Evolutionary conservation across 2,329 filamentous ascomycete species (phyloP), one percentile per base, ranked within the genome.

Genomic region (Neofusicoccum kwambonambiense): DNA sequence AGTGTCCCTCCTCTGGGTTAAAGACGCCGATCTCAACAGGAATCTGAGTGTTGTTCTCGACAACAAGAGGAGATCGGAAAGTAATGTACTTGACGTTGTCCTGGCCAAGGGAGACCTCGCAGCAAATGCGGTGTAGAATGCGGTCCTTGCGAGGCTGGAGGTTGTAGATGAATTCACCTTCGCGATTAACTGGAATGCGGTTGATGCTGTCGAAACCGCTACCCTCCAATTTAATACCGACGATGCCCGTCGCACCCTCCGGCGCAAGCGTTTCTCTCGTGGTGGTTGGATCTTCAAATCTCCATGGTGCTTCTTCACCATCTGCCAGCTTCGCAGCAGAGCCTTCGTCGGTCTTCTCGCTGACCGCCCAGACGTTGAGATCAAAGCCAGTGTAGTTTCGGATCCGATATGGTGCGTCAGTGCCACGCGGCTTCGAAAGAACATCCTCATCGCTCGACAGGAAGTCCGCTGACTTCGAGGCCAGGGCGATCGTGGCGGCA

Each of bases 51-150:
- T 95, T 91, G 77, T 99, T 99, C 75, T 99, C 95, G 7, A 99
- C 88, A 0, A 97, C 80, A 1, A 99, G 81, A 0, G 95, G 95
- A 17, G 94, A 98, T 31, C 95, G 87, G 72, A 99, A 89, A 1
- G 93, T 99, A 73, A 99, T 96, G 75, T 96, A 96, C 80, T 99
- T 99, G 79, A 99, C 91, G 72, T 98, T 98, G 80, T 99, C 94
- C 0, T 87, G 81, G n/a, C 93, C 95, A 27, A 99, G 84, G 62
- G 87, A 92, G 62, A 99, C 90, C 65, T 99, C 95, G 0, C 98
- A 93, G 27, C 98, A 87, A 17, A 99, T 85, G 22, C 93, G 90
- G 76, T 99, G 96, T 68, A 94, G 84, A 2, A 97, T 85, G 65
- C 90, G 86, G 72, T 97, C 90, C 67, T 92, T 90, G 75, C 93